Base-by-base conservation (phyloP, 169 alveolate genomes). In the Eimeria praecox region DNA sequence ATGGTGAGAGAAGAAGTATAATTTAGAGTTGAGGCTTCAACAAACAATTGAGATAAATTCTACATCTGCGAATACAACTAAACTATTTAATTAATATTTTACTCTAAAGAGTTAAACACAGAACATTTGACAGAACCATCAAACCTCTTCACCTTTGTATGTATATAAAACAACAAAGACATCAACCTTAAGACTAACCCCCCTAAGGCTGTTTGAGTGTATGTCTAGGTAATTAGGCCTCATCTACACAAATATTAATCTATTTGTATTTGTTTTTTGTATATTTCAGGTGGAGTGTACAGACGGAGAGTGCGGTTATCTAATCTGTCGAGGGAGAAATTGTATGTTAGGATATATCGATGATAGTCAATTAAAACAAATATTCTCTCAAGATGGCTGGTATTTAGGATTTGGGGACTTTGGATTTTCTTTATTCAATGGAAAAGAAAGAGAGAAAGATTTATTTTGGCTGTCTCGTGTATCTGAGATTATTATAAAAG, bases 401-500 rank as follows among this genome's bases (percentile, higher is more conserved):
- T 94, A 85, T 56, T 22, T 82, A 9, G 92, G 92, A 8, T 82
- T 94, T 14, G 96, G 96, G 3, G 95, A 92, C 38, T 71, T 92
- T 59, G 38, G 92, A 38, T 92, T 78, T 64, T 80, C 35, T 56
- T 69, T 92, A 52, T 0, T 14, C 24, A 35, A 52, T n/a, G 49
- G 27, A 22, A 38, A 27, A 40, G 64, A 49, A 62, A 52, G 35
- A 33, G 24, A 18, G 33, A 35, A 38, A 30, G 96, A 94, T 73
- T 85, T 64, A 46, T 96, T 64, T 69, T 96, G 97, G 97, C 77
- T 93, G 46, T 71, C 96, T n/a, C 96, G 97, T 6, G 71, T 94
- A 6, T 77, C 95, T 44, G 95, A 88, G 18, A 24, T 95, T 5
- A 71, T 96, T 33, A 96, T 95, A 35, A 96, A 95, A 35, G 97